These are phyloP conservation scores for Smallanthus sonchifolius DNA, from an alignment of 129 eudicot species.

Conservation along the genomic window DNA sequence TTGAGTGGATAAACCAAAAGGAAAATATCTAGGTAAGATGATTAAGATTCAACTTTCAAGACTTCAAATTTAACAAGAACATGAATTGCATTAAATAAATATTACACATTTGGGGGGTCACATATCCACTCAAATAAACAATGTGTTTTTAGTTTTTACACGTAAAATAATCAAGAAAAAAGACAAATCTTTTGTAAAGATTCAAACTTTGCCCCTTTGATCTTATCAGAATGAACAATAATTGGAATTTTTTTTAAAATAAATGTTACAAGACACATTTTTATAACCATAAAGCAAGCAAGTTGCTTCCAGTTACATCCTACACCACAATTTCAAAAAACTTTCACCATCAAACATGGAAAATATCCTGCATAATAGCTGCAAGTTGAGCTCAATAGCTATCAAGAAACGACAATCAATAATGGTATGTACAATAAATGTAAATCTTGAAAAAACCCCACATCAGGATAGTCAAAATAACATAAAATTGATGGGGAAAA, in stretches of 20 bases:
- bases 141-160: slow-evolving; percentile 12
- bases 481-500: not conserved
- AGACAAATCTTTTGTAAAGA: slow-evolving; percentile 8
- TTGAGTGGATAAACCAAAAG: slow-evolving; percentile 7
- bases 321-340: slow-evolving; percentile 18
- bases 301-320: slow-evolving; percentile 16
- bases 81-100: slow-evolving; percentile 7
- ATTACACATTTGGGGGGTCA: slow-evolving; percentile 14
- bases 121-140: slow-evolving; percentile 15
- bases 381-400: slow-evolving; percentile 22
- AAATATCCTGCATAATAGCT: slow-evolving; percentile 2
- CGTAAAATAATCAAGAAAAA: slow-evolving; percentile 12
- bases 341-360: slow-evolving; percentile 17
- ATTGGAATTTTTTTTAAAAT: not conserved
- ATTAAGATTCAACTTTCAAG: not conserved
- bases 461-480: not conserved
- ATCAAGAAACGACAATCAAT: not conserved
- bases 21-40: not conserved
- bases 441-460: slow-evolving; percentile 11
- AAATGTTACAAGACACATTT: slow-evolving; percentile 5
- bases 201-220: slow-evolving; percentile 4
- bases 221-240: slow-evolving; percentile 22
- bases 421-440: not conserved
- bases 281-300: slow-evolving; percentile 22
- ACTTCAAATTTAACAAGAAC: slow-evolving; percentile 8